phyloP scores from a whole-genome alignment of 2,329 filamentous ascomycete genomes.

The Neurospora sp. region DNA sequence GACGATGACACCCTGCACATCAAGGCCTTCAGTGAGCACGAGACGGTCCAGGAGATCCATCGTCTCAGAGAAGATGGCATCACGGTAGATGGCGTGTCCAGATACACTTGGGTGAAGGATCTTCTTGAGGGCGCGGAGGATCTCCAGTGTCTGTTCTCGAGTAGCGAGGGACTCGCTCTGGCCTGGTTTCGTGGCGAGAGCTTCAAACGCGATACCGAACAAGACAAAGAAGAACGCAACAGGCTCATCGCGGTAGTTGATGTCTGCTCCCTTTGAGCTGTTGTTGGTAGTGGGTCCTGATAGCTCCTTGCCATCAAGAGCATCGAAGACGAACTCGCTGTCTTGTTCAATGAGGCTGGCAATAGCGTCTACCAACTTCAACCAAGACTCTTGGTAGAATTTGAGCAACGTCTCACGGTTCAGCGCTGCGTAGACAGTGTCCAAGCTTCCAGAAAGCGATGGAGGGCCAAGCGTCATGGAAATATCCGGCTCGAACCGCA shows the following conservation, averaged over 20 bases:
- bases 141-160: conserved; percentile 69
- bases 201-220: conserved; percentile 93
- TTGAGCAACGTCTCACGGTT: conserved; percentile 87
- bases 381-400: conserved; percentile 96
- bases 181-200: conserved; percentile 71
- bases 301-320: conserved; percentile 73
- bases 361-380: conserved; percentile 94
- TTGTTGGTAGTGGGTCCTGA: conserved; percentile 38
- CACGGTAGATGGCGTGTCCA: conserved; percentile 91
- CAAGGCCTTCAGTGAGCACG: conserved; percentile 79
- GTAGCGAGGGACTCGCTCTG: conserved; percentile 57
- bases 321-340: conserved; percentile 95
- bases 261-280: conserved; percentile 59
- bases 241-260: conserved; percentile 96
- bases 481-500: conserved; percentile 91
- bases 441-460: conserved; percentile 73
- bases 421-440: conserved; percentile 88
- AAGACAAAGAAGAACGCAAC: conserved; percentile 98
- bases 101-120: conserved; percentile 91
- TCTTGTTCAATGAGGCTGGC: conserved; percentile 96
- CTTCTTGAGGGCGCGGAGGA: conserved; percentile 85
- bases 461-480: conserved; percentile 80
- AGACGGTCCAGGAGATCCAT: conserved; percentile 93
- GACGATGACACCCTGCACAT: conserved; percentile 86
- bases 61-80: conserved; percentile 91